Conservation (phyloP, 371 early-diverging fungal species). For the Mucor saturninus region DNA sequence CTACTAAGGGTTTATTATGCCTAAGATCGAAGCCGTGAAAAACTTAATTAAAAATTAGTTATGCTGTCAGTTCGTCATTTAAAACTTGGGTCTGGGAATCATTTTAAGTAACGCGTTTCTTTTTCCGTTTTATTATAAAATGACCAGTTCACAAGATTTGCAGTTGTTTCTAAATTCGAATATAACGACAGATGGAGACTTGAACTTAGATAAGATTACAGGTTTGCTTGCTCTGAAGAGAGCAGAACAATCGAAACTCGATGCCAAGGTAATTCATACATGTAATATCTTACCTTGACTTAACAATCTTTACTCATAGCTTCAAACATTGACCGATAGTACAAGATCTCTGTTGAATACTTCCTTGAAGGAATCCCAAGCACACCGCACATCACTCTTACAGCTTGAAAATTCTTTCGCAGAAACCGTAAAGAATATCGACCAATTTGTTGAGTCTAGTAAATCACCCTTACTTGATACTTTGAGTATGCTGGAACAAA, state of each 20-base stretch:
- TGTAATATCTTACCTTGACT: background rate
- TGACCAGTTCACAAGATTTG: constrained; percentile 7
- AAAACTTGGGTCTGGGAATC: background rate
- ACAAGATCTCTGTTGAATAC: constrained; percentile 16
- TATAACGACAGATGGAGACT: constrained; percentile 8
- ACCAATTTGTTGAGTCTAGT: constrained; percentile 4
- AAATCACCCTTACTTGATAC: constrained; percentile 14
- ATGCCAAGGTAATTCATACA: constrained; percentile 23
- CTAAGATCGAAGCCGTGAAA: no score
- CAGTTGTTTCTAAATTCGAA: constrained; percentile 2
- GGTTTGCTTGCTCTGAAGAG: constrained; percentile 16
- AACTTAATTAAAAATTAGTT: no score
- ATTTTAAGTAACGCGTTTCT: constrained; percentile 6
- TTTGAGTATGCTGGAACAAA: constrained; percentile 24
- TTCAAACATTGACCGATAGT: background rate
- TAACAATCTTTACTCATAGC: background rate
- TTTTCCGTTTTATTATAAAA: background rate
- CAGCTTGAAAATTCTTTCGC: constrained; percentile 19
- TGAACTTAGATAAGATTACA: constrained; percentile 13
- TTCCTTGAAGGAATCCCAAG: constrained; percentile 6
- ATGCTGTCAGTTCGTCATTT: no score
- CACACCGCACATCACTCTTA: constrained; percentile 19
- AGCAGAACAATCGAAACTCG: constrained; percentile 24
- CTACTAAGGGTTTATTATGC: no score
- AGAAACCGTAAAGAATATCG: constrained; percentile 19